Evolutionary conservation across 2,329 filamentous ascomycete species (phyloP), one percentile per base, ranked within the genome.

Genomic region (Botrytis galanthina): DNA sequence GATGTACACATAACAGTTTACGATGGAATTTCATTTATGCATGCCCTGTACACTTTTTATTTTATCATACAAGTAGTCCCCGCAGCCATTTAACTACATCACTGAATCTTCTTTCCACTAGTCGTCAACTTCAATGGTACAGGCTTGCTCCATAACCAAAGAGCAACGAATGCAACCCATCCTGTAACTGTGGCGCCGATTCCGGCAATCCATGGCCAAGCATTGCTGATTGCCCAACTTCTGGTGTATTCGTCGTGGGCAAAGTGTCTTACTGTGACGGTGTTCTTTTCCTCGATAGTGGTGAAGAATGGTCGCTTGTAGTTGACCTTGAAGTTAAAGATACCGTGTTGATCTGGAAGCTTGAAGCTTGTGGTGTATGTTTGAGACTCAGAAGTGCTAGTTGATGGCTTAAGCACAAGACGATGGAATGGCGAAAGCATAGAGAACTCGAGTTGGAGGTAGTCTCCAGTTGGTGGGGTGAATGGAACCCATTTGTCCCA

Each of bases 381-480:
- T 68, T 93, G 91, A 76, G 90, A 90, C 79, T 93, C 91, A 72
- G 86, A 83, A 1, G 90, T 91, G 39, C 86, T 86, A 46, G 84
- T 83, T 16, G 86, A 82, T 22, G 89, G 88, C 14, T 84, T 79
- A 46, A 99, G 90, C 74, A 90, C 86, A 48, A 98, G 87, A 60
- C 96, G 95, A 85, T 98, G 92, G 89, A 98, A 98, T 73, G 96
- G 95, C 1, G 95, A 98, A 64, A 99, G 92, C 96, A 98, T 99
- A 85, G 91, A 95, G 86, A 98, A 98, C 83, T 99, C 96, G 75
- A 99, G 93, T 83, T 99, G 96, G 48, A 99, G 81, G 42, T 86
- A 87, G 81, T 99, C 96, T 75, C 84, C 86, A 14, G 86, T 81
- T 35, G 93, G 90, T 32, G 92, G 85, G 59, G 85, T 85, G 84